Conservation (phyloP, 805 yeast genomes). For the Candida gorgasii region DNA sequence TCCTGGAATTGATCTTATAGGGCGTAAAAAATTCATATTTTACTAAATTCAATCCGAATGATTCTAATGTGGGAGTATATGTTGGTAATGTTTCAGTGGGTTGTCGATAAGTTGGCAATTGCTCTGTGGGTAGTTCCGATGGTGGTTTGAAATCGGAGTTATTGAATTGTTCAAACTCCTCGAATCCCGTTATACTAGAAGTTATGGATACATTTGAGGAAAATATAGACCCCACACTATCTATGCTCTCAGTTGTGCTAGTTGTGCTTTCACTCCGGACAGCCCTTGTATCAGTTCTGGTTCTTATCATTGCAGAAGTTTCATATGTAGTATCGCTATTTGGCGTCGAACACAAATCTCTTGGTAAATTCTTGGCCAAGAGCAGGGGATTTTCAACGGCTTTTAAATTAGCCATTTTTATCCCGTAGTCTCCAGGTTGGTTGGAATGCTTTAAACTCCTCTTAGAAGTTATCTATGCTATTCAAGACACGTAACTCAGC, state of each 20-base stretch:
- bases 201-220: conserved; percentile 1
- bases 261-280: background rate
- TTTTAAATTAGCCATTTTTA: background rate
- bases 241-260: background rate
- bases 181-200: background rate
- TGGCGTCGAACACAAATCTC: background rate
- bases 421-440: background rate
- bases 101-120: conserved; percentile 23
- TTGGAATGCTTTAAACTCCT: too few species aligned
- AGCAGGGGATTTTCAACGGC: background rate
- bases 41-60: conserved; percentile 33
- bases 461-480: too few species aligned
- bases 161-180: too few species aligned
- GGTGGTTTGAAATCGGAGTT: too few species aligned
- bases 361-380: background rate
- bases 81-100: conserved; percentile 28
- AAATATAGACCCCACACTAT: background rate
- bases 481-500: too few species aligned
- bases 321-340: background rate
- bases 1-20: conserved; percentile 25
- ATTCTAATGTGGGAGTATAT: conserved; percentile 33
- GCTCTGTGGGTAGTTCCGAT: too few species aligned
- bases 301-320: background rate
- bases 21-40: conserved; percentile 42
- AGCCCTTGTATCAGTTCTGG: background rate